Base-by-base conservation (phyloP, 1,284 basidiomycete species). In the Retiboletus flavoniger region DNA sequence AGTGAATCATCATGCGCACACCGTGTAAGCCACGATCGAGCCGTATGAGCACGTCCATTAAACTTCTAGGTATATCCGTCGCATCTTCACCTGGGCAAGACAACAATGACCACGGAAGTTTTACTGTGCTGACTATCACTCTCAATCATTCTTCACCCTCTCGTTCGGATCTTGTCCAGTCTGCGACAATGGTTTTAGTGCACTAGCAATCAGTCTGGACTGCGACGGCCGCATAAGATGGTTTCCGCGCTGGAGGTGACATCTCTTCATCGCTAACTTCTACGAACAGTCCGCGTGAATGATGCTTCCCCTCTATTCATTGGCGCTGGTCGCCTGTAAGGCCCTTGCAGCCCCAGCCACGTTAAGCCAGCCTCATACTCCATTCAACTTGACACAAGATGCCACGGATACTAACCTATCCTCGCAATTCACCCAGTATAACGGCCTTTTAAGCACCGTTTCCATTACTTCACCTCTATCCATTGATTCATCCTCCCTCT, bases 281-380 rank as follows among this genome's bases (percentile, higher is more conserved):
- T 34, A 38, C 13, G 17, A 35, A 42, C 32, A 17, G 19, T 8
- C 7, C 24, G 31, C 24, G 32, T 44, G 11, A 35, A 68, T 68
- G 66, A 7, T 38, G 26, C 7, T 39, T 7, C n/a, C 31, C 28
- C 10, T 62, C 26, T 51, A 7, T 50, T n/a, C 55, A 4, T 26
- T 64, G 34, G 66, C 58, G 60, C 65, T 65, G 55, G 61, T 53
- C 54, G 60, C 53, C 41, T 31, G 4, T 32, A 43, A 31, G 9
- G 42, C 34, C 3, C 10, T 55, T 31, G 54, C 56, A 35, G 56
- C 58, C 5, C 64, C 65, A 35, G 40, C 51, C 17, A 45, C 42
- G 21, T 51, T 50, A 9, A 57, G 35, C 36, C 57, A 31, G 40
- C 3, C 42, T 3, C 47, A 46, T 29, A 29, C 16, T 8, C 7